These are phyloP conservation scores for Umbelopsis vinacea DNA, from an alignment of 192 early-diverging fungal species.

Conservation along the genomic window DNA sequence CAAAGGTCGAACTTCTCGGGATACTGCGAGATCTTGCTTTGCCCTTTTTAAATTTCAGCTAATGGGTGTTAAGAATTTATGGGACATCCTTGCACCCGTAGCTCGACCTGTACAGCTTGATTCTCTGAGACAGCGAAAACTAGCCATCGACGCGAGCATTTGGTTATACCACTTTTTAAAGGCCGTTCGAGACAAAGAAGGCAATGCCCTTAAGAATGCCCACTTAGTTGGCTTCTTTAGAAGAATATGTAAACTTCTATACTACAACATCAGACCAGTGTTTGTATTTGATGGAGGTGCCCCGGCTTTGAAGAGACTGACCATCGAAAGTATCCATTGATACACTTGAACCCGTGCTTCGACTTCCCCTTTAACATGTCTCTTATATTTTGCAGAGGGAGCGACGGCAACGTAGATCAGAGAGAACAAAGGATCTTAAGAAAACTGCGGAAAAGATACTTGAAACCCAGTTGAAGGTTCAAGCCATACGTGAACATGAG, in stretches of 20 bases:
- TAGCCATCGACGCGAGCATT: conserved; percentile 96
- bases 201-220: conserved; percentile 78
- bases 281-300: conserved; percentile 98
- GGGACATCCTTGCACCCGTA: conserved; percentile 82
- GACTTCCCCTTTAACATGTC: conserved; percentile 11
- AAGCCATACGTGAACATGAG: conserved; percentile 57
- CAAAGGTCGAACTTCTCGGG: neutral
- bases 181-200: conserved; percentile 90
- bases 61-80: conserved; percentile 97
- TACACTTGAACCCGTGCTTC: neutral
- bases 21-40: conserved; percentile 17
- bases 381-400: conserved; percentile 42
- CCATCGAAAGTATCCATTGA: conserved; percentile 56
- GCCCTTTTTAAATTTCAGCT: neutral
- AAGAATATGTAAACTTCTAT: conserved; percentile 92
- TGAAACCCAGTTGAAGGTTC: conserved; percentile 75
- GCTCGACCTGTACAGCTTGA: conserved; percentile 83
- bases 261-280: conserved; percentile 86
- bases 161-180: conserved; percentile 98
- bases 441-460: conserved; percentile 85
- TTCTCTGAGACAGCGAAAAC: conserved; percentile 66
- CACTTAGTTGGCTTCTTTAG: conserved; percentile 94
- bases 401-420: conserved; percentile 48
- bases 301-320: conserved; percentile 82
- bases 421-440: conserved; percentile 58